These are phyloP conservation scores for Fusarium nodosum DNA, from an alignment of 2,329 filamentous ascomycete genomes.

Conservation along the genomic window DNA sequence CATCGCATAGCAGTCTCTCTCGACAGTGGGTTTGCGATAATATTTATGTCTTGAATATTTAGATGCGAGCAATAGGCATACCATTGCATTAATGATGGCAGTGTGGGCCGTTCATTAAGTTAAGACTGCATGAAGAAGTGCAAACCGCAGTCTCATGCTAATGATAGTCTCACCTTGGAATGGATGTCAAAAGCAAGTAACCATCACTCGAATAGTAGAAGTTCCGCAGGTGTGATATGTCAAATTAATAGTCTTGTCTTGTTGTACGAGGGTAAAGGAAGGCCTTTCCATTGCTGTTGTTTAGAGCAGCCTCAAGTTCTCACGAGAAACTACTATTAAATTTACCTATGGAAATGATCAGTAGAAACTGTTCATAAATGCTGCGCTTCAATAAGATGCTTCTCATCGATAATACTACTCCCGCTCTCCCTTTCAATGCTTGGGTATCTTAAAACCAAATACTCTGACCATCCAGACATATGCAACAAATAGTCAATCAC, in stretches of 20 bases:
- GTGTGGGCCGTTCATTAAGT: background rate
- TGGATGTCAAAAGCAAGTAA: background rate
- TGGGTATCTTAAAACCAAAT: conserved; percentile 46
- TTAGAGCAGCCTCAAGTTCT: background rate
- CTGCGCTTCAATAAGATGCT: background rate
- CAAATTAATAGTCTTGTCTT: background rate
- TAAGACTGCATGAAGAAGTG: background rate
- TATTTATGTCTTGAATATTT: background rate
- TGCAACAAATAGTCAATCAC: conserved; percentile 13
- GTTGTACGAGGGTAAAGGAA: background rate
- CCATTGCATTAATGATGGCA: background rate
- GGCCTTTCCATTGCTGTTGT: background rate
- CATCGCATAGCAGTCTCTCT: background rate
- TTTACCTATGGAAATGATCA: background rate
- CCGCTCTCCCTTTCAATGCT: conserved; percentile 32
- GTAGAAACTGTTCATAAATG: background rate
- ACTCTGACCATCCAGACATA: conserved; percentile 10
- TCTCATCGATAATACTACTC: background rate
- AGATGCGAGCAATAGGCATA: background rate
- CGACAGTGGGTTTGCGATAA: background rate
- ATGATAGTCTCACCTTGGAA: background rate
- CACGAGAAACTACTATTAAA: background rate
- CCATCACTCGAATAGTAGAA: background rate
- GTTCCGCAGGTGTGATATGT: background rate
- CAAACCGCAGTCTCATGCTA: background rate